Conservation (phyloP, 331 rosid genomes). For the Quercus tomentella region DNA sequence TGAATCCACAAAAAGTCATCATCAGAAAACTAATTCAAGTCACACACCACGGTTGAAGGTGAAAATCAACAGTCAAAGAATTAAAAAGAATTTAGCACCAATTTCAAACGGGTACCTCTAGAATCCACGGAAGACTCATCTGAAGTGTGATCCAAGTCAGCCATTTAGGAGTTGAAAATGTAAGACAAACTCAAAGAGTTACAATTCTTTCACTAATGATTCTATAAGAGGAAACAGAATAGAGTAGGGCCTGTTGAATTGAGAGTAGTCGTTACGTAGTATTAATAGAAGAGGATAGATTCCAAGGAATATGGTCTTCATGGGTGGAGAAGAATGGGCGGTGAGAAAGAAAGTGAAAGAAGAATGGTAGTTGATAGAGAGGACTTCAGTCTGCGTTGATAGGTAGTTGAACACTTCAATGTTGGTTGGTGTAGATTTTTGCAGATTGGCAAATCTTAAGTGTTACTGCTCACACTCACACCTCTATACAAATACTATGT, state of each 20-base stretch:
- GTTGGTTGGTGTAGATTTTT: constrained; percentile 35
- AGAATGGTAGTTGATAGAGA: constrained; percentile 67
- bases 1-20: background rate
- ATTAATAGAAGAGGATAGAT: constrained; percentile 35
- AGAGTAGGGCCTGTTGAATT: background rate
- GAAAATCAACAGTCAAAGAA: background rate
- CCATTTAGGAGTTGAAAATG: constrained; percentile 35
- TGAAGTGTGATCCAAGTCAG: constrained; percentile 51
- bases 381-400: constrained; percentile 32
- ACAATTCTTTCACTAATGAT: background rate
- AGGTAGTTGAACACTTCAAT: constrained; percentile 50
- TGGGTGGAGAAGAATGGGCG: constrained; percentile 25
- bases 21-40: background rate
- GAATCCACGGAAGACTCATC: constrained; percentile 35
- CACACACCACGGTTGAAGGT: background rate
- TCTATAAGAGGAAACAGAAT: background rate
- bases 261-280: constrained; percentile 20
- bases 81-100: background rate
- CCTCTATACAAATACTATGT: background rate
- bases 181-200: constrained; percentile 13
- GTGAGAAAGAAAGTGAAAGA: constrained; percentile 19
- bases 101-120: constrained; percentile 46
- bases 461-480: background rate
- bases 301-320: background rate
- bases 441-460: background rate